Percentiles rank a stretch among this genome's conserved stretches.
These are phyloP conservation scores for Arthrobotrys entomopaga DNA, from an alignment of 2,329 filamentous ascomycete species.

Conservation along the genomic window DNA sequence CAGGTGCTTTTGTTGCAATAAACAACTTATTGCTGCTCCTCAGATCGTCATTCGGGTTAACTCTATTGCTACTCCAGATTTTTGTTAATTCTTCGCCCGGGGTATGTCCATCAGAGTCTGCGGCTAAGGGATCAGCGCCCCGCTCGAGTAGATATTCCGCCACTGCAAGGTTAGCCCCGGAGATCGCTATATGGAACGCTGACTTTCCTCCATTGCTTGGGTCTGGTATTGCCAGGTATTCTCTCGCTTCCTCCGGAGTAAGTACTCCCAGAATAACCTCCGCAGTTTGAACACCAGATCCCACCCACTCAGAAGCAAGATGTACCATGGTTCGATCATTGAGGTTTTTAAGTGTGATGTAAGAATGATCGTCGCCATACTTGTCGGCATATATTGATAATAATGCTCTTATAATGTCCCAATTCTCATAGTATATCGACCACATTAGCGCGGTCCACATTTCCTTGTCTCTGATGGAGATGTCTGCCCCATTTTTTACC, in stretches of 20 bases:
- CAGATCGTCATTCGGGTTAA: not conserved
- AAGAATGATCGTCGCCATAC: not conserved
- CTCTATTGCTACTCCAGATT: not conserved
- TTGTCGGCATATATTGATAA: slow-evolving; percentile 1
- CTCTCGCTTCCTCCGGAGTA: not conserved
- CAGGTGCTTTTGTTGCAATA: not conserved
- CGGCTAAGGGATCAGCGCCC: not conserved
- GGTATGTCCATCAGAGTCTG: not conserved
- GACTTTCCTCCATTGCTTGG: not conserved
- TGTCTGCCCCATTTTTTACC: slow-evolving; percentile 7
- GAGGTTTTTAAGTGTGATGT: not conserved
- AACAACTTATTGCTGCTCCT: not conserved
- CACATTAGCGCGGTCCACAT: slow-evolving; percentile 1
- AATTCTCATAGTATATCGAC: not conserved
- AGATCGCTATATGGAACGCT: not conserved
- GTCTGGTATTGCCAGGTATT: not conserved
- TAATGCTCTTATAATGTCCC: not conserved
- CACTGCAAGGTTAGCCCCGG: too few species aligned
- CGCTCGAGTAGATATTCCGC: not conserved
- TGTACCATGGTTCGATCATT: slow-evolving; percentile 5
- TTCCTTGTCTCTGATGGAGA: not conserved
- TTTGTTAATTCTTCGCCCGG: not conserved
- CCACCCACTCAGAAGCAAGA: not conserved
- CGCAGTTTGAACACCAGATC: not conserved
- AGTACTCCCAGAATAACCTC: not conserved